Evolutionary conservation across 2,329 filamentous ascomycete species (phyloP), one percentile per base, ranked within the genome.

Genomic region (Thermomyces lanuginosus): DNA sequence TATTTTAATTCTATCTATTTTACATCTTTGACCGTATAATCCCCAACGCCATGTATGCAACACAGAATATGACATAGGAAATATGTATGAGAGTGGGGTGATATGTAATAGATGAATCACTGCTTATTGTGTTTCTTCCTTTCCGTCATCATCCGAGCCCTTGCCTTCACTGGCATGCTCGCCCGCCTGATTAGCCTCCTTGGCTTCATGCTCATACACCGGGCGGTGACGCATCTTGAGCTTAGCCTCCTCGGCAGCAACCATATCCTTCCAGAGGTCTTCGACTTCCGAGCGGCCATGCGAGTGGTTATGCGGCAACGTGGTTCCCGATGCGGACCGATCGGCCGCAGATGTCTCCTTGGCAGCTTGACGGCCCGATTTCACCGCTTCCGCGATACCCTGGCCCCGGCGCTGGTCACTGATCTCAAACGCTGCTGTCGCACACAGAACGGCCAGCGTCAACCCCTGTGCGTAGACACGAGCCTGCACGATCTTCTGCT

Each of bases 401-500:
- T 67, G 67, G 26, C 81, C 81, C 46, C 68, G 69, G 48, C 72
- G 73, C 39, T 76, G 77, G 53, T 95, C 89, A 29, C 60, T 61
- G 20, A 73, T 66, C 69, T 93, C 84, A 42, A 92, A 77, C 8
- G 72, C 76, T 25, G 86, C 82, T 13, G 73, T 78, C 31, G 79
- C 72, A 45, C 92, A 67, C 29, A 93, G 62, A 29, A 92, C 80
- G 37, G 76, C 78, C 24, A 93, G 62, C 4, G 84, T 92, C 42
- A 92, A 60, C 6, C 79, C 82, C 61, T 93, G 84, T 3, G 84
- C 84, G 56, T 92, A 92, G 38, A 93, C 77, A 68, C 84, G 75
- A 13, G 83, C 84, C 64, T 93, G 84, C n/a, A 93, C 84, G 12
- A 93, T 60, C 65, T 92, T 92, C 63, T 93, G 84, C 34, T 68